Percentiles rank a stretch among this genome's conserved stretches.
These are phyloP conservation scores for Ammopiptanthus mongolicus DNA, from an alignment of 306 rosid genomes.

Conservation along the genomic window DNA sequence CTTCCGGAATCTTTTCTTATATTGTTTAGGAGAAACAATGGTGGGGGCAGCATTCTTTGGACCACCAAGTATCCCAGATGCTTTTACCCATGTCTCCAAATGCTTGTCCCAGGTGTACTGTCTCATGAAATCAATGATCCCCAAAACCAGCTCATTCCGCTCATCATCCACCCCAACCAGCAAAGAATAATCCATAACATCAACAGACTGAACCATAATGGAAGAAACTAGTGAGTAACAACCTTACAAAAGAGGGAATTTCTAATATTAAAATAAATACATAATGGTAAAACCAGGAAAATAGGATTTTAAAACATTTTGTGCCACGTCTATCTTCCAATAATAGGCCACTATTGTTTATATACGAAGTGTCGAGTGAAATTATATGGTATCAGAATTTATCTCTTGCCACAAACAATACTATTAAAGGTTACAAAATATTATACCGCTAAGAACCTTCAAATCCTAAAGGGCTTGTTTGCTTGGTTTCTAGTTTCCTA, in stretches of 20 bases:
- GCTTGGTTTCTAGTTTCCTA: too few species aligned
- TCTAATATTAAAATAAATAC: neutral
- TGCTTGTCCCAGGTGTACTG: slow-evolving; percentile 99
- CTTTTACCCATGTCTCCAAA: slow-evolving; percentile 96
- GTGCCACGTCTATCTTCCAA: neutral
- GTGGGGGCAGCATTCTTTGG: slow-evolving; percentile 84
- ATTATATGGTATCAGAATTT: neutral
- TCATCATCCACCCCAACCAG: slow-evolving; percentile 96
- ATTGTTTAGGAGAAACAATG: slow-evolving; percentile 80
- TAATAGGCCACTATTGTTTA: neutral
- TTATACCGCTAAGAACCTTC: too few species aligned
- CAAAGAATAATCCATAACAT: slow-evolving; percentile 95
- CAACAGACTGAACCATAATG: slow-evolving; percentile 62
- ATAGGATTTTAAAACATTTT: neutral
- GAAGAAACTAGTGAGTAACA: neutral
- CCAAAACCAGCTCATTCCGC: slow-evolving; percentile 79
- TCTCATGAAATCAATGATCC: slow-evolving; percentile 96
- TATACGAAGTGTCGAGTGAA: neutral
- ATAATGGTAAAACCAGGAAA: neutral
- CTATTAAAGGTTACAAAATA: too few species aligned
- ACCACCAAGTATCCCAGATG: slow-evolving; percentile 94
- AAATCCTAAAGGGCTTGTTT: too few species aligned
- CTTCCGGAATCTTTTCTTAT: slow-evolving; percentile 95
- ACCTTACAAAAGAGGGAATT: neutral
- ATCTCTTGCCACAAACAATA: neutral